A percentile compares a stretch with the other conserved stretches of the same genome.
Evolutionary conservation across 2,329 filamentous ascomycete species (phyloP).

Genomic region (Sarocladiaceae sp.): DNA sequence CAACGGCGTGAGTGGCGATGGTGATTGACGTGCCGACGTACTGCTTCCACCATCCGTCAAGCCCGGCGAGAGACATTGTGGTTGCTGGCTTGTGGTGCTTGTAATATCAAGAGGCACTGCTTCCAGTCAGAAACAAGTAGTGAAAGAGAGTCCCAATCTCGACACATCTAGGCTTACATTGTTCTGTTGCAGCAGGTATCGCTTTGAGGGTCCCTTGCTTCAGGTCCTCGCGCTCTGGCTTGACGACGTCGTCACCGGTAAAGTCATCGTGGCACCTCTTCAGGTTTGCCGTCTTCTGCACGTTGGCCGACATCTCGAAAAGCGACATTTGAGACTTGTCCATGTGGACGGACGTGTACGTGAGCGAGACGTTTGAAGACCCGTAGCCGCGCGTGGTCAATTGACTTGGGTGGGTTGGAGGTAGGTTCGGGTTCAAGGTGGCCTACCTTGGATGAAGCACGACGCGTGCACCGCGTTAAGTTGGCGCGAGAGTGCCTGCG

Average conservation of each 20-base stretch:
- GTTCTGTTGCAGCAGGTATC: not conserved
- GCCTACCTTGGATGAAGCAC: slow-evolving; percentile 3
- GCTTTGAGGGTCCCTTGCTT: not conserved
- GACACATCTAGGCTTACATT: slow-evolving; percentile 9
- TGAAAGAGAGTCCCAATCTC: no score
- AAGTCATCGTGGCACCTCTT: slow-evolving; percentile 44
- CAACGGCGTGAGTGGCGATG: slow-evolving; percentile 25
- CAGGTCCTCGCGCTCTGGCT: slow-evolving; percentile 16
- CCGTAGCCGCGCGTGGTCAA: slow-evolving; percentile 8
- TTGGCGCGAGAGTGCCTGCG: slow-evolving; percentile 1
- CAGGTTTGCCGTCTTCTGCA: slow-evolving; percentile 38
- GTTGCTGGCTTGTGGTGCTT: slow-evolving; percentile 20
- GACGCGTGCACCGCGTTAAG: slow-evolving; percentile 11
- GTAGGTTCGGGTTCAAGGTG: slow-evolving; percentile 10
- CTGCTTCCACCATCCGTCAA: slow-evolving; percentile 37
- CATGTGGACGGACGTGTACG: not conserved
- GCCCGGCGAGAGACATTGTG: slow-evolving; percentile 23
- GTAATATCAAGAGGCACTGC: slow-evolving; percentile 19
- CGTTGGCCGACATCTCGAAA: slow-evolving; percentile 39
- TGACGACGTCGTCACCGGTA: slow-evolving; percentile 26
- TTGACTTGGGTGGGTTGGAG: not conserved
- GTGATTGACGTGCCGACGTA: slow-evolving; percentile 30
- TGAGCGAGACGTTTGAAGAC: not conserved
- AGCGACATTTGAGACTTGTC: slow-evolving; percentile 36
- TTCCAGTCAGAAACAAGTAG: no score